Conservation (phyloP, 352 stramenopile genomes). For the Globisporangium acanthophoron region DNA sequence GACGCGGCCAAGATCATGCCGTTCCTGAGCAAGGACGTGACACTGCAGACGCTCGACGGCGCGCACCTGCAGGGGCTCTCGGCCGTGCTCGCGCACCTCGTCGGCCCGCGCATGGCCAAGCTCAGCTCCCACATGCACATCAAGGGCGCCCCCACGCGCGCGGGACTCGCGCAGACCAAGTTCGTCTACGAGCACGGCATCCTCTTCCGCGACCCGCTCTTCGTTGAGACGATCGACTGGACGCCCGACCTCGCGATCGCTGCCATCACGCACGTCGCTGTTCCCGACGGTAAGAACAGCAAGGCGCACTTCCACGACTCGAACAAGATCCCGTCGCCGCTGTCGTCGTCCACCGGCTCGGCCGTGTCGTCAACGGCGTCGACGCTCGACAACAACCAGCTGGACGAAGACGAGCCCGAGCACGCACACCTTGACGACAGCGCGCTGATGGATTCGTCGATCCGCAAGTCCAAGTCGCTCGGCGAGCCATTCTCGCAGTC, state of each 20-base stretch:
- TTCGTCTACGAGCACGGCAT: conserved; percentile 75
- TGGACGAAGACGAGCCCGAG: conserved; percentile 18
- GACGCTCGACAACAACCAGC: conserved; percentile 5
- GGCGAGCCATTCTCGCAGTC: conserved; percentile 3
- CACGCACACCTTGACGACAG: conserved; percentile 14
- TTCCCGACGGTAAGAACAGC: conserved; percentile 32
- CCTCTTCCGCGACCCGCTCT: conserved; percentile 62
- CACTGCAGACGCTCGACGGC: conserved; percentile 45
- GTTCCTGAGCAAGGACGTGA: conserved; percentile 58
- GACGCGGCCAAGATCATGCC: conserved; percentile 60
- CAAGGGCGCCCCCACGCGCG: conserved; percentile 49
- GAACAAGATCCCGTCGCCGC: neutral
- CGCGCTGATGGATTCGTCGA: neutral
- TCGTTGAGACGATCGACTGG: conserved; percentile 69
- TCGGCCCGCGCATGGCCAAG: conserved; percentile 64
- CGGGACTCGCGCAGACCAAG: conserved; percentile 44
- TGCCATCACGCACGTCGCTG: conserved; percentile 37
- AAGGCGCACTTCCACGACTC: conserved; percentile 23
- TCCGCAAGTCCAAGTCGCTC: conserved; percentile 4
- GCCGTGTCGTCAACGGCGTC: conserved; percentile 5
- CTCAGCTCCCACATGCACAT: conserved; percentile 59
- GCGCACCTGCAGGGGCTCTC: conserved; percentile 35
- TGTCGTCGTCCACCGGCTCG: conserved; percentile 8
- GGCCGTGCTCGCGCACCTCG: conserved; percentile 65
- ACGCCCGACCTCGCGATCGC: conserved; percentile 23